Percentiles rank a stretch among this genome's conserved stretches.
These are phyloP conservation scores for Blastomyces gilchristii DNA, from an alignment of 2,329 filamentous ascomycete genomes.

Conservation along the genomic window DNA sequence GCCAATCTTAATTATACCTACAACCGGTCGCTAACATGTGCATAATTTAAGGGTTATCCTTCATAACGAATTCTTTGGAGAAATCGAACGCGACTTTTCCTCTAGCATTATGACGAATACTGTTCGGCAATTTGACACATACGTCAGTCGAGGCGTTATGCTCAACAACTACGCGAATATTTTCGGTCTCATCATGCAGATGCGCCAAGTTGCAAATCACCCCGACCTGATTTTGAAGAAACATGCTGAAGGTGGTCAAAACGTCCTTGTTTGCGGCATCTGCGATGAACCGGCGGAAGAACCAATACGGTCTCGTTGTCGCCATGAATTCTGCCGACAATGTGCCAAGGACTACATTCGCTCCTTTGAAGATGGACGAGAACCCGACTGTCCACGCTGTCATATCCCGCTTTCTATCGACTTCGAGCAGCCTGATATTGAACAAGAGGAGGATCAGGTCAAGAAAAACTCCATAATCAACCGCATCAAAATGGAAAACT, in stretches of 20 bases:
- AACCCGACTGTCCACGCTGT: conserved; percentile 67
- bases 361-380: conserved; percentile 55
- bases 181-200: conserved; percentile 97
- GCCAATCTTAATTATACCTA: background rate
- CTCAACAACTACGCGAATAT: conserved; percentile 98
- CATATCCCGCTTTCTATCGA: conserved; percentile 86
- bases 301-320: conserved; percentile 81
- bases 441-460: conserved; percentile 74
- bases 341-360: conserved; percentile 72
- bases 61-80: conserved; percentile 91
- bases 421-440: conserved; percentile 87
- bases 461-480: conserved; percentile 98
- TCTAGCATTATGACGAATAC: conserved; percentile 91
- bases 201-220: conserved; percentile 95
- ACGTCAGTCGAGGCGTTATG: conserved; percentile 86
- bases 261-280: conserved; percentile 82
- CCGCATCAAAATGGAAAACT: conserved; percentile 96
- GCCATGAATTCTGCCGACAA: conserved; percentile 80
- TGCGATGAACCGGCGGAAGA: conserved; percentile 96
- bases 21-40: conserved; percentile 9
- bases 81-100: conserved; percentile 92
- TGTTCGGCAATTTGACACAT: conserved; percentile 83
- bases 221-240: conserved; percentile 90
- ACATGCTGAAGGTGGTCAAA: conserved; percentile 73
- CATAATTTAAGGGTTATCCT: conserved; percentile 54